Evolutionary conservation across 2,329 filamentous ascomycete species (phyloP).

Genomic region (Zelopaecilomyces penicillatus): DNA sequence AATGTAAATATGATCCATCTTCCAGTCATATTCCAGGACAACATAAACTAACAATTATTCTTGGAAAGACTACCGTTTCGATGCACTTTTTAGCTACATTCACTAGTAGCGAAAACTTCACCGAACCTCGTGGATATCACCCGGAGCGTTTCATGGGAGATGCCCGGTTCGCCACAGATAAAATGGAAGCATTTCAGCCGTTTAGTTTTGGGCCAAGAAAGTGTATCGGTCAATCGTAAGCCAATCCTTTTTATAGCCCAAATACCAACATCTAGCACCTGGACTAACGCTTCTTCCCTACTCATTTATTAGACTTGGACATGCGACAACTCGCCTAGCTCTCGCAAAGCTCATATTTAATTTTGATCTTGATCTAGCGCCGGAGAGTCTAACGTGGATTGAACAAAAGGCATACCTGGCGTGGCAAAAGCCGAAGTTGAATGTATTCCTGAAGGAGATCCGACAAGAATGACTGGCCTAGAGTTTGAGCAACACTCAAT

Average conservation of each 20-base stretch:
- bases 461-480: too few species aligned
- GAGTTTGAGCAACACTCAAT: too few species aligned
- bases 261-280: too few species aligned
- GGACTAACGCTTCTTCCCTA: too few species aligned
- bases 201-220: constrained; percentile 22
- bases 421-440: constrained; percentile 5
- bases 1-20: constrained; percentile 14
- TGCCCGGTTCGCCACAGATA: constrained; percentile 15
- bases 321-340: constrained; percentile 23
- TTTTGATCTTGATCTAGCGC: constrained; percentile 20
- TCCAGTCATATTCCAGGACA: too few species aligned
- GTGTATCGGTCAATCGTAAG: constrained; percentile 25
- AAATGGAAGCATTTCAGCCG: constrained; percentile 17
- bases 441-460: too few species aligned
- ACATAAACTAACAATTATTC: too few species aligned
- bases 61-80: constrained; percentile 21
- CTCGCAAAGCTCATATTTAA: constrained; percentile 18
- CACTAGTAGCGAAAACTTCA: constrained; percentile 18
- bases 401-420: constrained; percentile 1
- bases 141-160: constrained; percentile 29
- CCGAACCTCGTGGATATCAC: constrained; percentile 22
- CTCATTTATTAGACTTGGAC: constrained; percentile 17
- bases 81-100: constrained; percentile 25
- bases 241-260: too few species aligned
- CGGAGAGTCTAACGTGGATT: constrained; percentile 6